Base-by-base conservation (phyloP, 805 yeast species). In the Lipomyces lipofer region DNA sequence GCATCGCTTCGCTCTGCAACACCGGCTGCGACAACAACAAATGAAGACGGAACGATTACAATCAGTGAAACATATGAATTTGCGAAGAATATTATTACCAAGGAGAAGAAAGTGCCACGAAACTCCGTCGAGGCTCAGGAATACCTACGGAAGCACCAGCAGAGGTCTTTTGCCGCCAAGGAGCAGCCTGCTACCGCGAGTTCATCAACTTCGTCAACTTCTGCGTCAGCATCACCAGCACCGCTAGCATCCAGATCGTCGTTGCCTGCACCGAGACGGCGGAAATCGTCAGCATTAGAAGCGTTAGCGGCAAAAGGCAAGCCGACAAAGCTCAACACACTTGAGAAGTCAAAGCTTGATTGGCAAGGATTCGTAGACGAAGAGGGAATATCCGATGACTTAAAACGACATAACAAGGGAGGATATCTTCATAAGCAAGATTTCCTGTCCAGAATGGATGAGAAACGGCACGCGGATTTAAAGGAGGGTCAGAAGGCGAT, bases 341-440 rank as follows among this genome's bases (percentile, higher is more conserved):
- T 94, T 60, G 98, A 94, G 68, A 94, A 94, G 71, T 87, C 96
- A 0, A 76, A 95, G 59, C 75, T 94, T 47, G 99, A 94, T 71
- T 94, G 98, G 96, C 95, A 95, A 0, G 82, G 87, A 44, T 90
- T 87, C 71, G 97, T 94, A 28, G 97, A 92, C 71, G 79, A 86
- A 60, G 83, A 84, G 60, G 90, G 90, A 52, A 84, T 94, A 44
- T 77, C 80, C 49, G 97, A 88, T 61, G 99, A 94, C 59, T 78
- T 94, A 66, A 78, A 77, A 45, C 78, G 80, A 52, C 86, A 85
- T 66, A 91, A 90, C 68, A 91, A 87, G 74, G 94, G 84, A 49
- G 99, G 99, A 7, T 94, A 84, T 71, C 73, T 94, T 65, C 96
- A 88, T 58, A 89, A 83, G 67, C 97, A 92, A 69, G 97, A 87